Base-by-base conservation (phyloP, 2,329 filamentous ascomycete species). In the Aureobasidium mangrovei region DNA sequence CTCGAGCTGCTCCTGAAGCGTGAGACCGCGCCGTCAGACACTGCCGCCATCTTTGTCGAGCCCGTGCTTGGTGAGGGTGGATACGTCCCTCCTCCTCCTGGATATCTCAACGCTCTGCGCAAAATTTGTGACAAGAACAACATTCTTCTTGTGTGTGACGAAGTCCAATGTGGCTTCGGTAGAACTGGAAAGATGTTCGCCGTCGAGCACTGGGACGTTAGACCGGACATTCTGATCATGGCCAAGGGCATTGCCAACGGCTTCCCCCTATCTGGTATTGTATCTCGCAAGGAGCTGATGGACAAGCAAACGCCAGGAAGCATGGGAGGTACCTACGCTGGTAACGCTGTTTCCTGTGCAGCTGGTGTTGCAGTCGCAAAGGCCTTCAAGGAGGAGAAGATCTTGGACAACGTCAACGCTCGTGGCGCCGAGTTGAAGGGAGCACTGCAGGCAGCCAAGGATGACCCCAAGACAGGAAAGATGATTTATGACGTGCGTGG, bases 131-230 rank as follows among this genome's bases (percentile, higher is more conserved):
- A 73, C 54, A 69, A 71, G 58, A 63, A 74, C 62, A 67, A 68
- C 39, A 72, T 74, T 44, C 67, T 74, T 2, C 64, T 74, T 4
- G 69, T 74, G 3, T 60, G 61, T 9, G 72, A 74, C 53, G 72
- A 74, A 54, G 72, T 74, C 2, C 72, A 74, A 52, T 70, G 62
- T 31, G 72, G 72, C 7, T 72, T 70, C 59, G 72, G 71, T 2
- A 65, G 72, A 31, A 74, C 72, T 1, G 72, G 72, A 24, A 68
- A 69, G 40, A 71, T 73, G 67, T 74, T 72, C 55, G 71, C 70
- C 4, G 61, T 72, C 9, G 69, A 74, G 57, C 69, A 74, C 55
- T 72, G 64, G 55, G 66, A 64, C 27, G 70, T 74, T 18, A 63
- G 69, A 18, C 72, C 72, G 2, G 72, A 74, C 45, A 70, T 74